Conservation (phyloP, 495 filamentous ascomycete genomes). For the Lophiostoma macrostomum region DNA sequence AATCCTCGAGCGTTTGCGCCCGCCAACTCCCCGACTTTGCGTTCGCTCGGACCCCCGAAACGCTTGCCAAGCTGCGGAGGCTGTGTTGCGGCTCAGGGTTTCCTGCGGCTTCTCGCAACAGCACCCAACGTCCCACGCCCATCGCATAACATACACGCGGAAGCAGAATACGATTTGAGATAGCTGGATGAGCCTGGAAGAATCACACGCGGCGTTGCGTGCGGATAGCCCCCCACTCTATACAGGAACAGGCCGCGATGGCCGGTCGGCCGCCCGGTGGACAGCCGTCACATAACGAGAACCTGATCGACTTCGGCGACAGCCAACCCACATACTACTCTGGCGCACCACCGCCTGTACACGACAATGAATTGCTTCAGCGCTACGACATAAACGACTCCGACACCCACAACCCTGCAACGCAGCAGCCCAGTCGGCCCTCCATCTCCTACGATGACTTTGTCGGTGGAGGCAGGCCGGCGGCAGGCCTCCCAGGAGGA, state of each 20-base stretch:
- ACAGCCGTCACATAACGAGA: constrained; percentile 52
- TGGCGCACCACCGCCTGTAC: constrained; percentile 67
- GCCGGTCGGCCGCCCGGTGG: constrained; percentile 66
- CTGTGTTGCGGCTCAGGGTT: constrained; percentile 12
- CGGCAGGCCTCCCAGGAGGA: constrained; percentile 53
- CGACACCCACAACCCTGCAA: constrained; percentile 60
- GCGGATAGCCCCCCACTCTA: constrained; percentile 11
- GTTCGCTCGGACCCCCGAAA: constrained; percentile 12
- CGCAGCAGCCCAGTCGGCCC: constrained; percentile 57
- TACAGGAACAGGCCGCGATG: constrained; percentile 47
- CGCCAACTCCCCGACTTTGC: background rate
- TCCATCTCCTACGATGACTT: constrained; percentile 95
- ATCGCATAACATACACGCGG: background rate
- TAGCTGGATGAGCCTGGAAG: constrained; percentile 25
- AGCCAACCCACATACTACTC: constrained; percentile 66
- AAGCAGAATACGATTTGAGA: background rate
- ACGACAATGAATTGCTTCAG: constrained; percentile 72
- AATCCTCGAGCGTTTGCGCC: background rate
- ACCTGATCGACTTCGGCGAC: constrained; percentile 72
- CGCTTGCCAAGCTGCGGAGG: constrained; percentile 28
- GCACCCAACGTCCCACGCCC: constrained; percentile 5
- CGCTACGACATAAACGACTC: constrained; percentile 66
- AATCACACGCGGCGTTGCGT: constrained; percentile 7
- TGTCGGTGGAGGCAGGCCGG: constrained; percentile 59
- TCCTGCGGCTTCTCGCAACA: constrained; percentile 2